Evolutionary conservation across 2,329 filamentous ascomycete genomes (phyloP).

Genomic region (Diplocarpon rosae): DNA sequence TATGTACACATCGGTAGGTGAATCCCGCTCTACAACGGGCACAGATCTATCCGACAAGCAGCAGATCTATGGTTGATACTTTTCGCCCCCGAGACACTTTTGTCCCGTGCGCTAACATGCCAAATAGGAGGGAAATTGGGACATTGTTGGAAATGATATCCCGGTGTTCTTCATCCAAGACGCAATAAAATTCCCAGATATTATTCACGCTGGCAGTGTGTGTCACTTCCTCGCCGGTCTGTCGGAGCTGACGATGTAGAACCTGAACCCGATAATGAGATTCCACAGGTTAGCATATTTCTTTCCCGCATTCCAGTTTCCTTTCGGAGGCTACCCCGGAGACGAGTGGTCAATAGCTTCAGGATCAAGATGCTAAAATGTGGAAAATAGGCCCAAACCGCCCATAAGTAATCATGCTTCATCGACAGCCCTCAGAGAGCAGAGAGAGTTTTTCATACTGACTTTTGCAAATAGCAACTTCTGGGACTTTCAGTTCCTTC

Average conservation of each 20-base stretch:
- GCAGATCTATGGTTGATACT: no score
- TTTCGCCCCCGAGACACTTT: no score
- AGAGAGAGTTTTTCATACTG: no score
- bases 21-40: no score
- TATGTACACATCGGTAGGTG: slow-evolving; percentile 46
- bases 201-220: slow-evolving; percentile 39
- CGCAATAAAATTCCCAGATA: slow-evolving; percentile 61
- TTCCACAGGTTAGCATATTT: slow-evolving; percentile 40
- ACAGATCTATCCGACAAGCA: no score
- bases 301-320: no score
- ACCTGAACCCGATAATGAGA: slow-evolving; percentile 58
- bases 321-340: no score
- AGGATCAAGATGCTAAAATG: no score
- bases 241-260: slow-evolving; percentile 39
- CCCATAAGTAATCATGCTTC: slow-evolving; percentile 39
- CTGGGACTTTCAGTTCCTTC: slow-evolving; percentile 61
- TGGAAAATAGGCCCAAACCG: slow-evolving; percentile 41
- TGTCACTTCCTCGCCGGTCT: slow-evolving; percentile 6
- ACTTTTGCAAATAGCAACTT: slow-evolving; percentile 38
- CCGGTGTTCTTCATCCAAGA: slow-evolving; percentile 71
- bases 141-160: slow-evolving; percentile 64
- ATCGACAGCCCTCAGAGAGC: no score
- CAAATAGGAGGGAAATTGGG: slow-evolving; percentile 61
- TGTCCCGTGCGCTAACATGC: no score
- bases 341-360: no score